Evolutionary conservation across 1,284 basidiomycete species (phyloP), one percentile per base, ranked within the genome.

Genomic region (Athelia sp.): DNA sequence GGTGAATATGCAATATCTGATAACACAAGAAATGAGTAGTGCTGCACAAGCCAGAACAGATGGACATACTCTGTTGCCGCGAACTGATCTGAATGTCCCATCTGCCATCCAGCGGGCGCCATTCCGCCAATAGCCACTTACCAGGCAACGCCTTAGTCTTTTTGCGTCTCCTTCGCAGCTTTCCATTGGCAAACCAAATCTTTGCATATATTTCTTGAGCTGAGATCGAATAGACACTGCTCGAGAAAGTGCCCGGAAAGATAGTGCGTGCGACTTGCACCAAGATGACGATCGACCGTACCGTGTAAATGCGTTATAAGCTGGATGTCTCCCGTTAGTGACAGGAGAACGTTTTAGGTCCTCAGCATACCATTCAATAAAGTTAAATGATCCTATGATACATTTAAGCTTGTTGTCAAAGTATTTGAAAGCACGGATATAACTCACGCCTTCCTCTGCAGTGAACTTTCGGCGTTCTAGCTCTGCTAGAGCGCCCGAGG

Each of bases 401-500:
- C 15, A 35, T 29, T 29, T 6, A 29, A 13, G 13, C 13, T 13
- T 6, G 13, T 29, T 6, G 18, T 31, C 47, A 35, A 31, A 36
- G n/a, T 50, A 24, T 10, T 31, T 22, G 32, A 9, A 34, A 19
- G 6, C 26, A 29, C 6, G 26, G 13, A 29, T 4, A 4, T 4
- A 23, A 65, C 78, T 62, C 52, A 91, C 91, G 56, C 97, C 97
- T 80, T 99, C 95, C 67, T 97, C 92, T 0, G 94, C 93, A 0
- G 93, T 96, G 60, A 99, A 99, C 62, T 97, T 96, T 48, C 96
- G 75, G 45, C 92, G 76, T 65, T 96, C 92, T 9, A 99, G 70
- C 66, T 97, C 93, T 9, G 89, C 92, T 47, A 93, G 64, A 0
- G 91, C 89, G 6, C 87, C 90, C 14, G 82, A 77, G n/a, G 82